Percentiles rank a stretch among this genome's conserved stretches.
Conservation (phyloP, 2,329 filamentous ascomycete species). For the Tolypocladium ovalisporum region DNA sequence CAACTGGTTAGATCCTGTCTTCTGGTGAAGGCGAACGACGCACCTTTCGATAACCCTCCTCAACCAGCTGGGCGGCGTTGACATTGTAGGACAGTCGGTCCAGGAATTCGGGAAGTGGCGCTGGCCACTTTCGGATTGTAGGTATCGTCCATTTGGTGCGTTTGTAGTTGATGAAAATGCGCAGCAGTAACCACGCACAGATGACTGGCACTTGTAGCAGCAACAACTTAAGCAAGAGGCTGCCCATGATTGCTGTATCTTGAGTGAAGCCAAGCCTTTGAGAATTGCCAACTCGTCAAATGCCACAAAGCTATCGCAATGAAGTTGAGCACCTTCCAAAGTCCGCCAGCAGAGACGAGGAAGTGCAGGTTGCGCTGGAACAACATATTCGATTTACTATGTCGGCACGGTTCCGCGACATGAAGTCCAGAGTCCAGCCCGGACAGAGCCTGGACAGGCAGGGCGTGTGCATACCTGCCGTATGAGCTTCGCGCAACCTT, state of each 20-base stretch:
- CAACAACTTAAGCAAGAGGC: neutral
- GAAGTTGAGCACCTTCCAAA: neutral
- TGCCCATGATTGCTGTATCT: neutral
- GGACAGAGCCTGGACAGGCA: neutral
- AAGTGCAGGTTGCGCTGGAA: neutral
- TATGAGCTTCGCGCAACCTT: neutral
- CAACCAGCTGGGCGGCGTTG: slow-evolving; percentile 2
- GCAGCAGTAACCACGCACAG: neutral
- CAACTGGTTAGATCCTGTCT: neutral
- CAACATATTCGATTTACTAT: no score
- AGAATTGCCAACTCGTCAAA: neutral
- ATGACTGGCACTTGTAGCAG: neutral
- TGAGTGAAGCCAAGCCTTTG: neutral
- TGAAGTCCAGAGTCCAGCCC: neutral
- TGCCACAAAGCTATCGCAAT: neutral
- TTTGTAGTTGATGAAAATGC: neutral
- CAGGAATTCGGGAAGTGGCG: slow-evolving; percentile 3
- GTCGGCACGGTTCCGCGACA: neutral
- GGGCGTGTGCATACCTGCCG: neutral
- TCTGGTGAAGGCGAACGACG: neutral
- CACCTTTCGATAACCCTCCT: slow-evolving; percentile 5
- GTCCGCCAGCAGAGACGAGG: neutral
- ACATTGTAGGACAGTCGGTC: slow-evolving; percentile 7
- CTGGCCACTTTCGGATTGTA: slow-evolving; percentile 4
- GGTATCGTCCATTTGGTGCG: slow-evolving; percentile 1